Evolutionary conservation across 116 monocot species (phyloP).

Genomic region (Papilionanthe hybrid): DNA sequence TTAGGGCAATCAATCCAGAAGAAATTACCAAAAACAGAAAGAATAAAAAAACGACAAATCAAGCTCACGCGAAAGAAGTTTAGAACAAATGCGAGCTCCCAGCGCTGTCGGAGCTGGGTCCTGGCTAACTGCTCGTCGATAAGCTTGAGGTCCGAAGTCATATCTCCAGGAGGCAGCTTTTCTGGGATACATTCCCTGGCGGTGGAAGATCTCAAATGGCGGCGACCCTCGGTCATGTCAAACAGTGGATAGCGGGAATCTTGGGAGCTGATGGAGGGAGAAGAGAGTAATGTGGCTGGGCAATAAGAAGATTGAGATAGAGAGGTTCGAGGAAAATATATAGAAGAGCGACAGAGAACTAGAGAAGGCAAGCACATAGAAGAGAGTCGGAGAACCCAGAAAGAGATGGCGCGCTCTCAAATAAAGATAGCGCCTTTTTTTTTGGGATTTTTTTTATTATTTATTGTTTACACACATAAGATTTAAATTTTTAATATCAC

Average conservation of each 20-base stretch:
- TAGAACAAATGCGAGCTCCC: conserved; percentile 83
- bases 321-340: background rate
- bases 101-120: conserved; percentile 54
- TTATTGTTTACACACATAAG: too few relatives aligned
- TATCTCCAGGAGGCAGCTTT: background rate
- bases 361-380: background rate
- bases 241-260: conserved; percentile 16
- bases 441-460: background rate
- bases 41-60: conserved; percentile 4
- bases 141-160: conserved; percentile 10
- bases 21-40: background rate
- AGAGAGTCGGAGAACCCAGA: background rate
- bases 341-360: background rate
- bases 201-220: conserved; percentile 7
- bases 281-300: background rate
- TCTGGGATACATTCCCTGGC: background rate
- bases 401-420: background rate
- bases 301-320: background rate
- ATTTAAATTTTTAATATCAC: too few relatives aligned
- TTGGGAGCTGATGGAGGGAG: background rate
- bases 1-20: background rate
- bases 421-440: background rate
- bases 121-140: conserved; percentile 22
- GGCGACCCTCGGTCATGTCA: conserved; percentile 38
- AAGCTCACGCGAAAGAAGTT: conserved; percentile 56